These are phyloP conservation scores for Clitopilus passeckerianus DNA, from an alignment of 768 basidiomycete genomes.

Conservation along the genomic window DNA sequence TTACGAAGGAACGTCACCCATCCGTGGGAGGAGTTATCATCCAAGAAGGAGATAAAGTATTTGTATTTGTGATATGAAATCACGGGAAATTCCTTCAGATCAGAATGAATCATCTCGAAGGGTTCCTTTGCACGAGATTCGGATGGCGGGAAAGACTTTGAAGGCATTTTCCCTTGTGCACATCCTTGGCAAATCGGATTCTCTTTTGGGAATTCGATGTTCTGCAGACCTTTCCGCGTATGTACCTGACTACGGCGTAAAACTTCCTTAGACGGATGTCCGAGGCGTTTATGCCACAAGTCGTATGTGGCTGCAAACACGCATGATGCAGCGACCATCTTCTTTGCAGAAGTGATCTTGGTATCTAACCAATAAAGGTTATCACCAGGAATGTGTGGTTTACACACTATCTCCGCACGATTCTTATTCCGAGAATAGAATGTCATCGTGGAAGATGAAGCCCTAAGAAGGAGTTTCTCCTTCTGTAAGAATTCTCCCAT, in stretches of 20 bases:
- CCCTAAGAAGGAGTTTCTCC: neutral
- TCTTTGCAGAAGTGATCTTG: neutral
- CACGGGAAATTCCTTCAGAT: slow-evolving; percentile 14
- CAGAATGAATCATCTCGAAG: slow-evolving; percentile 15
- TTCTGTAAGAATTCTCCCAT: neutral
- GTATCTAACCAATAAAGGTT: neutral
- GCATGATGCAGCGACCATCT: too few relatives aligned
- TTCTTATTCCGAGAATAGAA: neutral
- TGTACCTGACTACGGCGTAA: neutral
- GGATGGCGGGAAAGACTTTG: slow-evolving; percentile 9
- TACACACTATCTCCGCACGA: neutral
- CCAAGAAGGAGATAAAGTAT: slow-evolving; percentile 12
- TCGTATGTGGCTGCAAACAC: neutral
- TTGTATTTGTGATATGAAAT: slow-evolving; percentile 12
- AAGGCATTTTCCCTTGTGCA: slow-evolving; percentile 12
- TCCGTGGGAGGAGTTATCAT: slow-evolving; percentile 8
- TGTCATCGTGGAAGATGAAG: too few relatives aligned
- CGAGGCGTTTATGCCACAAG: slow-evolving; percentile 2
- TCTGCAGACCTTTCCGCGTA: neutral
- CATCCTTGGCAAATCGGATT: slow-evolving; percentile 5
- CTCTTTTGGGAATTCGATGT: neutral
- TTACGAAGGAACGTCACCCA: slow-evolving; percentile 6
- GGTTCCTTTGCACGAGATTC: slow-evolving; percentile 4
- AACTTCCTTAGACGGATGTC: slow-evolving; percentile 2
- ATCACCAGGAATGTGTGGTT: neutral